Percentiles rank a stretch among this genome's conserved stretches.
Conservation (phyloP, 2,329 filamentous ascomycete genomes). For the Paraconiothyrium sp. region DNA sequence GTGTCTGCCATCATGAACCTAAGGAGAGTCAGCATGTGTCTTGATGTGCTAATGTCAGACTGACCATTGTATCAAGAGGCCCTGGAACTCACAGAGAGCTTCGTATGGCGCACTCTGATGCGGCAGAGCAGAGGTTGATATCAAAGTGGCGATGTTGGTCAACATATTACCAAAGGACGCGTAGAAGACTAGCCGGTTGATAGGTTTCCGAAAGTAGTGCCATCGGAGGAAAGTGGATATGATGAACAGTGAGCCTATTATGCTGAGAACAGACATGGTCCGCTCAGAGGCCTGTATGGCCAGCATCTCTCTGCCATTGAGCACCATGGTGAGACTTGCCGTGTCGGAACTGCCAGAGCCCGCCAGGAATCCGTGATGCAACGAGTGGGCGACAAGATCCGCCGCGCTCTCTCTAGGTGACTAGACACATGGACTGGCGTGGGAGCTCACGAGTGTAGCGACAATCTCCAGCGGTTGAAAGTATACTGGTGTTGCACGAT, state of each 20-base stretch:
- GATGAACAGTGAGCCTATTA: slow-evolving; percentile 76
- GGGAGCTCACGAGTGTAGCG: not conserved
- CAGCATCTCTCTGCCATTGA: slow-evolving; percentile 26
- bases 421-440: not conserved
- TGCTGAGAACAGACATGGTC: slow-evolving; percentile 73
- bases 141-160: slow-evolving; percentile 78
- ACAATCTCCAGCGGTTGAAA: not conserved
- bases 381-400: not conserved
- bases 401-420: slow-evolving; percentile 6
- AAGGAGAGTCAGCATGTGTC: slow-evolving; percentile 28
- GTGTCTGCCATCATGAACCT: slow-evolving; percentile 83
- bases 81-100: slow-evolving; percentile 78
- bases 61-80: slow-evolving; percentile 83
- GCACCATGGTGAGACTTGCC: slow-evolving; percentile 12
- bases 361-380: not conserved
- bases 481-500: not conserved
- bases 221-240: slow-evolving; percentile 75
- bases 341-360: not conserved
- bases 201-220: slow-evolving; percentile 80
- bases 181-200: slow-evolving; percentile 85
- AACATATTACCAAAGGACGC: slow-evolving; percentile 84
- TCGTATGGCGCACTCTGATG: slow-evolving; percentile 47
- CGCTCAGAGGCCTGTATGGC: slow-evolving; percentile 72
- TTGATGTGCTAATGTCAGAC: slow-evolving; percentile 38
- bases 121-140: slow-evolving; percentile 69